Percentiles rank a stretch among this genome's conserved stretches.
These are phyloP conservation scores for Saccharomycopsis sp. DNA, from an alignment of 805 yeast species.

Conservation along the genomic window DNA sequence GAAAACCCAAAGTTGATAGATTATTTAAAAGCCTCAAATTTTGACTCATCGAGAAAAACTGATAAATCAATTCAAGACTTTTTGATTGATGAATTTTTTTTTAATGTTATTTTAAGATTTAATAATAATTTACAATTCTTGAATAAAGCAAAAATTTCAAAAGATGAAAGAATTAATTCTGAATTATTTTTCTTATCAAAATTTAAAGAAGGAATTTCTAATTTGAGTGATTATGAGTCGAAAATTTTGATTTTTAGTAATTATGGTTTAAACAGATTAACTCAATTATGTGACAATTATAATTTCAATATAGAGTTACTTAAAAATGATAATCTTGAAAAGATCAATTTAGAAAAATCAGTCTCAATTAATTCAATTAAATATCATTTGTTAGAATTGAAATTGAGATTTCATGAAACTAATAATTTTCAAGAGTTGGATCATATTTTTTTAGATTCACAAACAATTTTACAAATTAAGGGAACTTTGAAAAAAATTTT, in stretches of 20 bases:
- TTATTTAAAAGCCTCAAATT: background rate
- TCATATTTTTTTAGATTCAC: slow-evolving; percentile 1
- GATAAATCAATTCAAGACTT: slow-evolving; percentile 17
- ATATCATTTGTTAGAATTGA: background rate
- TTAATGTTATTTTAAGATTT: slow-evolving; percentile 17
- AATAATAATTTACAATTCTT: slow-evolving; percentile 28
- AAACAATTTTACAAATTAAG: slow-evolving; percentile 6
- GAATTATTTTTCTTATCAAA: slow-evolving; percentile 57
- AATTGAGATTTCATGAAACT: slow-evolving; percentile 1
- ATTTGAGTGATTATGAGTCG: background rate
- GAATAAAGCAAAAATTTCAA: slow-evolving; percentile 46
- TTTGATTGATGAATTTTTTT: slow-evolving; percentile 20
- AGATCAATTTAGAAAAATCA: background rate
- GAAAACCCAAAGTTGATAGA: too few relatives aligned
- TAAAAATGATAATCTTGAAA: background rate
- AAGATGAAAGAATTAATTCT: slow-evolving; percentile 45
- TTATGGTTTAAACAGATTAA: slow-evolving; percentile 14
- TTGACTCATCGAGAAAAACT: too few relatives aligned
- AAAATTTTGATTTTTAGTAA: background rate
- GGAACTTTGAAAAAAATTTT: slow-evolving; percentile 7
- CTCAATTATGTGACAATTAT: slow-evolving; percentile 18
- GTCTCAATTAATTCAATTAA: background rate
- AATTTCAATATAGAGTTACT: background rate
- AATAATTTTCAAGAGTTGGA: background rate
- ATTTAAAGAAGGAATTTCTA: slow-evolving; percentile 25